Percentiles rank a stretch among this genome's conserved stretches.
These are phyloP conservation scores for Leccinum subgranulosum DNA, from an alignment of 768 basidiomycete genomes.

Conservation along the genomic window DNA sequence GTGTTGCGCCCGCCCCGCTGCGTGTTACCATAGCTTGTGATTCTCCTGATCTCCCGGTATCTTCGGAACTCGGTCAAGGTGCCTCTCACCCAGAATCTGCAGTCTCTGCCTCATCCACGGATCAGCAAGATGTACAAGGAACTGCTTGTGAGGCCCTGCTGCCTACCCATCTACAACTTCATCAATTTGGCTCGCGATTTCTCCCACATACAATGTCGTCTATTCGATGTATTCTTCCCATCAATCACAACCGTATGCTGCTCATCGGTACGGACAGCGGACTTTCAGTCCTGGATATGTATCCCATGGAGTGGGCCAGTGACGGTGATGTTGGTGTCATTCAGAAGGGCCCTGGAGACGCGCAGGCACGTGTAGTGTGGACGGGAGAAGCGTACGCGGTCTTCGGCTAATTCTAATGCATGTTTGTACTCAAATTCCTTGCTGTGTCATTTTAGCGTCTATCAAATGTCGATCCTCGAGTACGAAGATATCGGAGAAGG, in stretches of 20 bases:
- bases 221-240: constrained; percentile 72
- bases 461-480: constrained; percentile 77
- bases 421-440: background rate
- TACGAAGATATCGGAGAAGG: constrained; percentile 53
- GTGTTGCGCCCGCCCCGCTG: constrained; percentile 20
- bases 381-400: constrained; percentile 66
- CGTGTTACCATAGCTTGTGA: constrained; percentile 45
- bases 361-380: constrained; percentile 67
- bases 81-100: constrained; percentile 6
- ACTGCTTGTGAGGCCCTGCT: constrained; percentile 48
- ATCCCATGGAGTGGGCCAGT: constrained; percentile 62
- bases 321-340: constrained; percentile 39
- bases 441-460: constrained; percentile 46
- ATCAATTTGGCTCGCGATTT: constrained; percentile 83
- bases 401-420: background rate
- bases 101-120: constrained; percentile 18
- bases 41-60: constrained; percentile 25
- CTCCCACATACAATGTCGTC: constrained; percentile 74
- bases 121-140: constrained; percentile 34
- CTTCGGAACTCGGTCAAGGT: constrained; percentile 8
- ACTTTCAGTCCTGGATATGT: constrained; percentile 80
- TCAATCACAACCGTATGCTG: constrained; percentile 61
- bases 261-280: constrained; percentile 80
- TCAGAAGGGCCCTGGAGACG: constrained; percentile 67
- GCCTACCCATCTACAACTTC: constrained; percentile 66